A percentile compares a stretch with the other conserved stretches of the same genome.
Conservation (phyloP, 768 basidiomycete species). For the Macrolepiota fuliginosa region DNA sequence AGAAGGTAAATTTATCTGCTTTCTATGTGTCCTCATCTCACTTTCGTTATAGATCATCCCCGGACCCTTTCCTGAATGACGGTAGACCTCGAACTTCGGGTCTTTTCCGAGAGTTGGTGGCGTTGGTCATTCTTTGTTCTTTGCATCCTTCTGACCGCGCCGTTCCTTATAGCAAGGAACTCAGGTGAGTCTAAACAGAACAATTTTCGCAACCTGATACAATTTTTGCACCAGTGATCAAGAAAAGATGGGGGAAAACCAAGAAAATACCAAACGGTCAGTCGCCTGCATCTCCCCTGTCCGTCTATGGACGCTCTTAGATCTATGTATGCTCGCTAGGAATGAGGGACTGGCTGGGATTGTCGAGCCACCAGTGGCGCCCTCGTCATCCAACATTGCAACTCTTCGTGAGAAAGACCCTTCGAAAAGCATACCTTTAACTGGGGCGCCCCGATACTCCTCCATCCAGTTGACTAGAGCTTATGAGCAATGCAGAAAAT, state of each 20-base stretch:
- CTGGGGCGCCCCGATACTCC: slow-evolving; percentile 5
- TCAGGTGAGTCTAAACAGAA: not conserved
- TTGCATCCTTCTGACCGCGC: not conserved
- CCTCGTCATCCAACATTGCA: not conserved
- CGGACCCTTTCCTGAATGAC: slow-evolving; percentile 6
- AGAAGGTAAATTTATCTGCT: not conserved
- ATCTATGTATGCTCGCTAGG: not conserved
- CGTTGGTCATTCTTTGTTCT: not conserved
- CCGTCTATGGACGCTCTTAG: not conserved
- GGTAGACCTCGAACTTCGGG: not conserved
- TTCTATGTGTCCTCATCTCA: not conserved
- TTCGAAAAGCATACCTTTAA: not conserved
- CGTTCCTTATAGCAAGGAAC: not conserved
- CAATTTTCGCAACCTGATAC: too few relatives aligned
- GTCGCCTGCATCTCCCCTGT: not conserved
- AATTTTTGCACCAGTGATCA: not conserved
- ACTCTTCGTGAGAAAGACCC: not conserved
- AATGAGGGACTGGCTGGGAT: not conserved
- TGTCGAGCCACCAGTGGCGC: not conserved
- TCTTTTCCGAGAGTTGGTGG: not conserved
- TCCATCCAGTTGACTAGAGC: slow-evolving; percentile 26
- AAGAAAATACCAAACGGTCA: not conserved
- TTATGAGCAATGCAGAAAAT: slow-evolving; percentile 25
- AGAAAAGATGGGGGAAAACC: not conserved
- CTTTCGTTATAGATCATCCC: not conserved